These are phyloP conservation scores for Mycena galopus DNA, from an alignment of 768 basidiomycete species.

Conservation along the genomic window DNA sequence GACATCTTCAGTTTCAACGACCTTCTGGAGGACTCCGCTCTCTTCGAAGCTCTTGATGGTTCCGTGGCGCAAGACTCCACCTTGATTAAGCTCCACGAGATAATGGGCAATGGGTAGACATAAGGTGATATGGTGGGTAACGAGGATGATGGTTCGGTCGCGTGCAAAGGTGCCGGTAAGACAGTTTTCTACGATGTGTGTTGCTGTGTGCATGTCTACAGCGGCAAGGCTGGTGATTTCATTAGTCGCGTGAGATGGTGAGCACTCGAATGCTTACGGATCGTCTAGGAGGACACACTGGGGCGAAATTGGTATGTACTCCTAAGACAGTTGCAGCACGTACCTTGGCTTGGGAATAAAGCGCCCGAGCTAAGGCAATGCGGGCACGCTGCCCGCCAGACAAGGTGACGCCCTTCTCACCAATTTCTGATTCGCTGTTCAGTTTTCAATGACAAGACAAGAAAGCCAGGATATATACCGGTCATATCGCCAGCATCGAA, in stretches of 20 bases:
- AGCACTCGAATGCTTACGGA: slow-evolving; percentile 62
- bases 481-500: slow-evolving; percentile 85
- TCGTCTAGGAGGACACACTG: slow-evolving; percentile 78
- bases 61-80: slow-evolving; percentile 64
- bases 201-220: slow-evolving; percentile 84
- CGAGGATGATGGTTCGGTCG: slow-evolving; percentile 81
- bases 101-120: slow-evolving; percentile 78
- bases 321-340: slow-evolving; percentile 17
- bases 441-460: neutral
- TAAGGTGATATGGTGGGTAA: slow-evolving; percentile 85
- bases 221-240: slow-evolving; percentile 65
- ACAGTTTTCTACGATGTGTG: slow-evolving; percentile 74
- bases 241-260: slow-evolving; percentile 24
- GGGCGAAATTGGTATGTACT: slow-evolving; percentile 1
- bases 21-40: slow-evolving; percentile 56
- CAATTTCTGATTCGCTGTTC: slow-evolving; percentile 63
- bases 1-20: slow-evolving; percentile 63
- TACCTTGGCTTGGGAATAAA: slow-evolving; percentile 80
- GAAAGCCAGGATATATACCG: slow-evolving; percentile 52
- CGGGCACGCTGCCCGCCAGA: slow-evolving; percentile 82
- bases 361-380: slow-evolving; percentile 81
- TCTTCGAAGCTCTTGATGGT: slow-evolving; percentile 61
- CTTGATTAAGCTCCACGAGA: slow-evolving; percentile 71
- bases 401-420: slow-evolving; percentile 85
- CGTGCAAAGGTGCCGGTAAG: slow-evolving; percentile 71